Conservation (phyloP, 805 yeast species). For the Barnettozyma siamensis region DNA sequence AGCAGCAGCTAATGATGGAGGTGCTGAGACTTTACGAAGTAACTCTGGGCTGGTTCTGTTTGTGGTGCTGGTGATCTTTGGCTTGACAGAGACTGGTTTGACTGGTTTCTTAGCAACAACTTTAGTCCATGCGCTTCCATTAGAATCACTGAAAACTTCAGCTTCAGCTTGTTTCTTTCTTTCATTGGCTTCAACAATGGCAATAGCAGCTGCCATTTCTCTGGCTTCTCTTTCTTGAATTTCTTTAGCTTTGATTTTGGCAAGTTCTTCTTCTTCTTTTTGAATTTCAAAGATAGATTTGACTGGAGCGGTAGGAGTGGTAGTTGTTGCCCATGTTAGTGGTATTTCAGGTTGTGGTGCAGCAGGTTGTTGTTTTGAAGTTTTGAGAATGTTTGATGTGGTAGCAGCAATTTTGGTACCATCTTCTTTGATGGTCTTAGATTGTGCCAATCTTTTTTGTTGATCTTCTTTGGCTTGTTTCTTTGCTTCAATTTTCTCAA, state of each 20-base stretch:
- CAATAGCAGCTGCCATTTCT: conserved; percentile 20
- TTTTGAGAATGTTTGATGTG: conserved; percentile 2
- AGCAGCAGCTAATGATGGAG: conserved; percentile 6
- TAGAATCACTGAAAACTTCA: conserved; percentile 13
- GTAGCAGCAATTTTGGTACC: neutral
- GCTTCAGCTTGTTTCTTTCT: conserved; percentile 3
- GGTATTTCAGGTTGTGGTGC: conserved; percentile 9
- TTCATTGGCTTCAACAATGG: conserved; percentile 12
- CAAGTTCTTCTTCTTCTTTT: conserved; percentile 42
- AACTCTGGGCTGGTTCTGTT: conserved; percentile 28
- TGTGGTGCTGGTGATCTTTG: conserved; percentile 12
- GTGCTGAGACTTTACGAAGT: conserved; percentile 34
- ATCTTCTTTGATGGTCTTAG: conserved; percentile 6
- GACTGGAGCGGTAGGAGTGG: conserved; percentile 13
- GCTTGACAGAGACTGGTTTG: conserved; percentile 5
- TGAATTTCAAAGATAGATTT: conserved; percentile 59
- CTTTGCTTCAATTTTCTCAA: conserved; percentile 40
- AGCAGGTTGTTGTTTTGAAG: conserved; percentile 1
- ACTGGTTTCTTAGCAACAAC: conserved; percentile 23
- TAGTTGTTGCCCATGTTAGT: conserved; percentile 5
- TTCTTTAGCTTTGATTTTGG: conserved; percentile 9
- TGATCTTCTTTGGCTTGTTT: conserved; percentile 33
- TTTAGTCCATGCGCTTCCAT: conserved; percentile 35
- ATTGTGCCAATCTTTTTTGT: conserved; percentile 18
- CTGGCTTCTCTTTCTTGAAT: conserved; percentile 5